These are phyloP conservation scores for Pseudocercospora pini-densiflorae DNA, from an alignment of 2,329 filamentous ascomycete genomes.

Conservation along the genomic window DNA sequence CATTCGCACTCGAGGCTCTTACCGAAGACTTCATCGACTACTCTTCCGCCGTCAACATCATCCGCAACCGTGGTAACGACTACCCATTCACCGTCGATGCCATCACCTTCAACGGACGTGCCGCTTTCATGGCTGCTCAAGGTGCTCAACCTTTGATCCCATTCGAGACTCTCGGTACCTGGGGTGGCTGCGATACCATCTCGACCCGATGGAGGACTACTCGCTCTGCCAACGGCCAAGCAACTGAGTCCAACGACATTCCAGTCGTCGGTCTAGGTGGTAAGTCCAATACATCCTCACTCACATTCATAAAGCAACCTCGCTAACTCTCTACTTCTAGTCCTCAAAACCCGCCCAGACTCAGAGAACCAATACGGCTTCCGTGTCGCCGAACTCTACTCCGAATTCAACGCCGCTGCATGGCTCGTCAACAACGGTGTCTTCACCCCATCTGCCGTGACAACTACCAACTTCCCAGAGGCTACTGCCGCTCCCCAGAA, in stretches of 20 bases:
- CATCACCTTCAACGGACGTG: constrained; percentile 33
- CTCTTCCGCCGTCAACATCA: constrained; percentile 39
- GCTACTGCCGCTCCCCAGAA: constrained; percentile 20
- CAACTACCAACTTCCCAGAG: constrained; percentile 25
- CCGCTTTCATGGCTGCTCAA: constrained; percentile 37
- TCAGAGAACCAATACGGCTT: constrained; percentile 33
- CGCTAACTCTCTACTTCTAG: neutral
- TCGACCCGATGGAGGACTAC: constrained; percentile 36
- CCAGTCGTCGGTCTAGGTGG: constrained; percentile 7
- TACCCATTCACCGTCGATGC: constrained; percentile 33
- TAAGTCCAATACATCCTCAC: constrained; percentile 20
- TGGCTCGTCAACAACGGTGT: constrained; percentile 38
- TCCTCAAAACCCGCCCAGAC: constrained; percentile 31
- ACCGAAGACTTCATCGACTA: constrained; percentile 39
- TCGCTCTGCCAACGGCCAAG: constrained; percentile 32
- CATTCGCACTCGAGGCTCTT: constrained; percentile 34
- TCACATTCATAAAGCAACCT: neutral
- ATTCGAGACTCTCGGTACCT: constrained; percentile 38
- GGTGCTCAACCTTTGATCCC: constrained; percentile 37
- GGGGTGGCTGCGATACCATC: constrained; percentile 34
- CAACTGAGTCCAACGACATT: constrained; percentile 34
- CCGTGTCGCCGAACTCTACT: constrained; percentile 36
- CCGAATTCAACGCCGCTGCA: constrained; percentile 39
- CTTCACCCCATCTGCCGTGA: constrained; percentile 30
- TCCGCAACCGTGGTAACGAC: constrained; percentile 35